Percentiles rank a stretch among this genome's conserved stretches.
Evolutionary conservation across 345 rosid genomes (phyloP).

Genomic region (Populus euphratica): DNA sequence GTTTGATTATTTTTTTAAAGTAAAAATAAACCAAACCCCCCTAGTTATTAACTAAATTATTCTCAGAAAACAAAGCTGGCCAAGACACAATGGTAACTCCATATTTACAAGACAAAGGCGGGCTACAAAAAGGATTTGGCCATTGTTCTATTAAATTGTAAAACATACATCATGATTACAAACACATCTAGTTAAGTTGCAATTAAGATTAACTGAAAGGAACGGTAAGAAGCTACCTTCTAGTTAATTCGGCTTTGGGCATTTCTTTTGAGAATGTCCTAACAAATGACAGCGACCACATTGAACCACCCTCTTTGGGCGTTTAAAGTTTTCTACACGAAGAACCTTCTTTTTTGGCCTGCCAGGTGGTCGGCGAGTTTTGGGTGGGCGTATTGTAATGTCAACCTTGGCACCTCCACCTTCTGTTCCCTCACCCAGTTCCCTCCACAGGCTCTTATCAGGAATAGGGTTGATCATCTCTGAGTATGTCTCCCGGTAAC

Average conservation of each 20-base stretch:
- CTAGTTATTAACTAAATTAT: no score
- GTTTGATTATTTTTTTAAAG: no score
- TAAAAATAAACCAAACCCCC: no score
- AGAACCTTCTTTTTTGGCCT: constrained; percentile 95
- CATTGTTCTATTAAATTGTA: constrained; percentile 20
- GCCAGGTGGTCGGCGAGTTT: constrained; percentile 95
- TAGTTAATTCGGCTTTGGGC: constrained; percentile 72
- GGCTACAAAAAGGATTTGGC: constrained; percentile 13
- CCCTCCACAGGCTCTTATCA: constrained; percentile 66
- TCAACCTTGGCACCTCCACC: constrained; percentile 59
- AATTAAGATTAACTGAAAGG: constrained; percentile 7
- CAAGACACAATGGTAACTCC: neutral
- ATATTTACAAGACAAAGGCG: neutral
- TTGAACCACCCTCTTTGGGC: constrained; percentile 92
- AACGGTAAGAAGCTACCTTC: constrained; percentile 19
- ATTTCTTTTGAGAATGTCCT: constrained; percentile 99
- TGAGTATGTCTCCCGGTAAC: constrained; percentile 74
- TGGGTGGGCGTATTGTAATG: constrained; percentile 67
- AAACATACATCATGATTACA: constrained; percentile 44
- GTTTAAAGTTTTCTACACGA: constrained; percentile 87
- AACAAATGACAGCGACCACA: constrained; percentile 97
- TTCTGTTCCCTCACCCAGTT: constrained; percentile 56
- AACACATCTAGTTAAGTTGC: constrained; percentile 21
- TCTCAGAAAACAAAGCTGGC: no score
- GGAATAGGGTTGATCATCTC: constrained; percentile 64